Evolutionary conservation across 768 basidiomycete genomes (phyloP).

Genomic region (Tricholoma matsutake): DNA sequence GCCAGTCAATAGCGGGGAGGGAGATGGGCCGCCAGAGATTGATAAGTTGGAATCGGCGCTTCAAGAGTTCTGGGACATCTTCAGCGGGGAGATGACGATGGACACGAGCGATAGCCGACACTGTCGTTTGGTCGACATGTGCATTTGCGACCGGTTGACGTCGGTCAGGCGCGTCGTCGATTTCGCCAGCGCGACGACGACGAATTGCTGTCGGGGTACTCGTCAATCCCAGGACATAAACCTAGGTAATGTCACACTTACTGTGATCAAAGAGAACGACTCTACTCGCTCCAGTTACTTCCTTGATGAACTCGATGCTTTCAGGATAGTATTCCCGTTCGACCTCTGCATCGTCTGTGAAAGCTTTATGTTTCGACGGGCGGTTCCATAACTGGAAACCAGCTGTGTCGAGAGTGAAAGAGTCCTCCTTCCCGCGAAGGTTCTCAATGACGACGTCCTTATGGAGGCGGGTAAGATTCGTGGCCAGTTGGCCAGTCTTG

Average conservation of each 20-base stretch:
- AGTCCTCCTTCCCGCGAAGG: conserved; percentile 47
- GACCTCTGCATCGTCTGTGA: conserved; percentile 46
- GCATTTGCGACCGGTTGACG: conserved; percentile 45
- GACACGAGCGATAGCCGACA: conserved; percentile 43
- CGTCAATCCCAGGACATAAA: not conserved
- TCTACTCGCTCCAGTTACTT: conserved; percentile 32
- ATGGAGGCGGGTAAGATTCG: conserved; percentile 17
- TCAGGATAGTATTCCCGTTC: conserved; percentile 55
- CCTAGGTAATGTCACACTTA: conserved; percentile 23
- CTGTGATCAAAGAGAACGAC: conserved; percentile 66
- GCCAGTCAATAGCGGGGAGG: conserved; percentile 46
- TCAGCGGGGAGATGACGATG: conserved; percentile 46
- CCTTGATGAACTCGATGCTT: conserved; percentile 39
- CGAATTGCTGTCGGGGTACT: conserved; percentile 36
- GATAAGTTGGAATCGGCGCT: conserved; percentile 53
- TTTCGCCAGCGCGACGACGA: conserved; percentile 36
- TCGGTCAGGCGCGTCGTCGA: conserved; percentile 32
- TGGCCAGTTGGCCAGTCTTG: conserved; percentile 27
- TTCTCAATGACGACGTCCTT: conserved; percentile 45
- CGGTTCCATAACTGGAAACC: conserved; percentile 41
- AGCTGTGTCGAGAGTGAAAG: conserved; percentile 41
- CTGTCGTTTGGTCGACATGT: conserved; percentile 53
- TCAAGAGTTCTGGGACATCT: conserved; percentile 42
- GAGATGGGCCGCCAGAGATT: conserved; percentile 60
- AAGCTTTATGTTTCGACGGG: conserved; percentile 40